Evolutionary conservation across 1,284 basidiomycete genomes (phyloP).

Genomic region (Cutaneotrichosporon sp.): DNA sequence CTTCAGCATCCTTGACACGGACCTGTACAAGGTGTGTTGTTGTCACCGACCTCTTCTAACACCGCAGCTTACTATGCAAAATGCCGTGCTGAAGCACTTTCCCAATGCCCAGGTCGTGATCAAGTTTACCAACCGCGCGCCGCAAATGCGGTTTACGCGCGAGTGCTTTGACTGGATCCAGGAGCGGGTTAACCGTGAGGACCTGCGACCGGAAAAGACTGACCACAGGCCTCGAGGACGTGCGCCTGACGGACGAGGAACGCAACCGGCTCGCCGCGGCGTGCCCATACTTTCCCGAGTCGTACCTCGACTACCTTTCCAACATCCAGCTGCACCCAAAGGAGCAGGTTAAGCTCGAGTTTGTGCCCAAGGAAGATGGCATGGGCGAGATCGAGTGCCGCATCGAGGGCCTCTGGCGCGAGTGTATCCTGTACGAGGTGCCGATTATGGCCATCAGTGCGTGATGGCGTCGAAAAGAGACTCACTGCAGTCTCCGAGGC

Average conservation of each 20-base stretch:
- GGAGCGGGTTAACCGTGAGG: constrained; percentile 62
- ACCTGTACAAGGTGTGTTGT: constrained; percentile 77
- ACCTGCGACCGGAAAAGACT: too few species aligned
- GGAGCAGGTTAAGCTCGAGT: constrained; percentile 66
- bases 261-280: constrained; percentile 60
- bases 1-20: constrained; percentile 81
- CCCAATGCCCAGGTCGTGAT: constrained; percentile 59
- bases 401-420: constrained; percentile 72
- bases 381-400: constrained; percentile 69
- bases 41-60: neutral
- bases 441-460: constrained; percentile 84
- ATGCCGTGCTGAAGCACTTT: constrained; percentile 80
- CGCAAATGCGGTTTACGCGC: constrained; percentile 64
- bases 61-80: constrained; percentile 90
- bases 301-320: constrained; percentile 72
- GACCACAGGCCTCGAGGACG: constrained; percentile 58
- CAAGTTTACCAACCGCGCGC: constrained; percentile 79
- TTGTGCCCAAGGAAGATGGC: constrained; percentile 48
- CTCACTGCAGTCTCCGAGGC: constrained; percentile 42
- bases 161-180: constrained; percentile 64
- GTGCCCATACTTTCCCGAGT: constrained; percentile 69
- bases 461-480: constrained; percentile 22
- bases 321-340: constrained; percentile 69
- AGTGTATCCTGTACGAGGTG: constrained; percentile 94
- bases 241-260: constrained; percentile 63